phyloP scores from a whole-genome alignment of 129 eudicot species.

The Lactuca sativa region DNA sequence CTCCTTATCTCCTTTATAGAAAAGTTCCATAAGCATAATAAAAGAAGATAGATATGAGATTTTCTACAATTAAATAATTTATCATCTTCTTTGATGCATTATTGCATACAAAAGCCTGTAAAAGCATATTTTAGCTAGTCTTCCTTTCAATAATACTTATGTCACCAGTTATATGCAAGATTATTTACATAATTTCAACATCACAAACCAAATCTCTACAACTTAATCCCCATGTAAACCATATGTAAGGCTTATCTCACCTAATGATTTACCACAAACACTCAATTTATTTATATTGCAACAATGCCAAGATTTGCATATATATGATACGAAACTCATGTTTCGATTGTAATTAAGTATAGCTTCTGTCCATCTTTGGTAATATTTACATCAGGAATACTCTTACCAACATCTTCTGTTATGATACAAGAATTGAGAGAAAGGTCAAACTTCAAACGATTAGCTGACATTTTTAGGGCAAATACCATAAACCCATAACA shows the following conservation, averaged over 20 bases:
- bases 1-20: constrained; percentile 1
- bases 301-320: neutral
- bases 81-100: neutral
- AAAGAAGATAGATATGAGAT: constrained; percentile 1
- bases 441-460: neutral
- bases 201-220: neutral
- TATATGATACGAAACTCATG: neutral
- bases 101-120: neutral
- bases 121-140: too few relatives aligned
- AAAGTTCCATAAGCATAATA: constrained; percentile 1
- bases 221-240: neutral
- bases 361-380: neutral
- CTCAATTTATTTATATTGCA: neutral
- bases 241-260: too few relatives aligned
- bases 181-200: neutral
- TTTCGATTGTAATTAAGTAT: neutral
- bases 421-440: neutral
- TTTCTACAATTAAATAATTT: neutral
- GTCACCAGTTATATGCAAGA: too few relatives aligned
- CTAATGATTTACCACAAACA: too few relatives aligned
- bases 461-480: too few relatives aligned
- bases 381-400: neutral
- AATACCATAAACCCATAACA: too few relatives aligned
- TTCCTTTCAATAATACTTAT: too few relatives aligned
- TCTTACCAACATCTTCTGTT: neutral